A percentile compares a stretch with the other conserved stretches of the same genome.
Conservation (phyloP, 2,329 filamentous ascomycete genomes). For the Curvularia hawaiiensis region DNA sequence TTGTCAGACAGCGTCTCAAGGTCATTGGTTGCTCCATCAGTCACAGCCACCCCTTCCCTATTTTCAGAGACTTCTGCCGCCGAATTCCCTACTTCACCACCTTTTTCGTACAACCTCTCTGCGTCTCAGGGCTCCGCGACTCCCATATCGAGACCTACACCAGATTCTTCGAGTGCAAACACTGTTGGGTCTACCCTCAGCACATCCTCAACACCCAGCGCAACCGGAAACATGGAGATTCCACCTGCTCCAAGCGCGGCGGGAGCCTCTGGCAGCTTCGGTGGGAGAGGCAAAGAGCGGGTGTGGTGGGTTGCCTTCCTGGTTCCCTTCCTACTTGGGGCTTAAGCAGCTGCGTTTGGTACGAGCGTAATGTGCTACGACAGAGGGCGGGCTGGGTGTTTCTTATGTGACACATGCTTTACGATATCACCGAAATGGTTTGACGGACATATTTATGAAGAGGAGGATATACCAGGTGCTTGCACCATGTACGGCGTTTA, state of each 20-base stretch:
- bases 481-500: neutral
- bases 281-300: conserved; percentile 23
- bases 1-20: neutral
- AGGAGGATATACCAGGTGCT: conserved; percentile 14
- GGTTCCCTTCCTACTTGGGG: conserved; percentile 19
- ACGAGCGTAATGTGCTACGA: neutral
- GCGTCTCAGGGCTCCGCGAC: conserved; percentile 12
- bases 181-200: conserved; percentile 19
- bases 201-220: conserved; percentile 18
- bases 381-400: conserved; percentile 7
- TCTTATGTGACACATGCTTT: conserved; percentile 12
- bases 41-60: neutral
- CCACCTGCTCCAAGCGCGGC: conserved; percentile 38
- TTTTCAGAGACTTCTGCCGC: conserved; percentile 1
- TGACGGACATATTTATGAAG: neutral
- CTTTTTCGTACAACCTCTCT: conserved; percentile 13
- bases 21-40: neutral
- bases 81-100: conserved; percentile 4
- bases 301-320: conserved; percentile 43
- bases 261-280: conserved; percentile 16
- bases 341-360: neutral
- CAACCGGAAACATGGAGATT: conserved; percentile 22
- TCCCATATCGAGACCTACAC: conserved; percentile 7
- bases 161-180: conserved; percentile 12
- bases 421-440: conserved; percentile 4